Evolutionary conservation across 1,284 basidiomycete species (phyloP), one percentile per base, ranked within the genome.

Genomic region (Sanghuangporus baumii): DNA sequence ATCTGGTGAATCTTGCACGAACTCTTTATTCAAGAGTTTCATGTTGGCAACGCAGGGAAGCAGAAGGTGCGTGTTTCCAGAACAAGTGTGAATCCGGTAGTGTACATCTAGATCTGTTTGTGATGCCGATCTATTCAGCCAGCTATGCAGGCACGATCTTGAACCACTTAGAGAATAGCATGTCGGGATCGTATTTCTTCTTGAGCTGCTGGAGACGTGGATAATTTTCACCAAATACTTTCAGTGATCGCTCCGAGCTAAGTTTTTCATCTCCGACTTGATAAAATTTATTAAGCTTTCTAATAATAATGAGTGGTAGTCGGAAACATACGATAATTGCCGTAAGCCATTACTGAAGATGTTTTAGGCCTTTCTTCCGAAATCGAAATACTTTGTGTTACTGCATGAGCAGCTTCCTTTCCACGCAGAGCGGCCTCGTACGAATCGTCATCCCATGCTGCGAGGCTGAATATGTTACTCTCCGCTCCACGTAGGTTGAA

Each of bases 141-240:
- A 34, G 31, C 31, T 60, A 62, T 14, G 69, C 68, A 2, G 77
- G 78, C 0, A 65, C 66, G 50, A 79, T 80, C 7, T 75, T 71
- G 67, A 78, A 80, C 82, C 82, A 84, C 59, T 78, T 81, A 68
- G 78, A 77, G 70, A 86, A 85, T 16, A 84, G 68, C 55, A 76
- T 73, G 11, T 79, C 71, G 0, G 81, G 81, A 65, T 86, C 84
- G 68, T 81, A 81, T 43, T 74, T 71, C 62, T 70, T 73, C 74
- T 86, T 86, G 65, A 86, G 72, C 46, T 65, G 58, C 70, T 81
- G 81, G n/a, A 86, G 72, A 63, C 71, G 71, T 3, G 74, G 71
- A 62, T 81, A 81, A 60, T 79, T 79, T 5, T 71, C 69, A 8
- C 79, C 81, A 65, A 81, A 86, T 6, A 77, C 70, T 23, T 64